Percentiles rank a stretch among this genome's conserved stretches.
These are phyloP conservation scores for Ascosphaera apis DNA, from an alignment of 2,329 filamentous ascomycete genomes.

Conservation along the genomic window DNA sequence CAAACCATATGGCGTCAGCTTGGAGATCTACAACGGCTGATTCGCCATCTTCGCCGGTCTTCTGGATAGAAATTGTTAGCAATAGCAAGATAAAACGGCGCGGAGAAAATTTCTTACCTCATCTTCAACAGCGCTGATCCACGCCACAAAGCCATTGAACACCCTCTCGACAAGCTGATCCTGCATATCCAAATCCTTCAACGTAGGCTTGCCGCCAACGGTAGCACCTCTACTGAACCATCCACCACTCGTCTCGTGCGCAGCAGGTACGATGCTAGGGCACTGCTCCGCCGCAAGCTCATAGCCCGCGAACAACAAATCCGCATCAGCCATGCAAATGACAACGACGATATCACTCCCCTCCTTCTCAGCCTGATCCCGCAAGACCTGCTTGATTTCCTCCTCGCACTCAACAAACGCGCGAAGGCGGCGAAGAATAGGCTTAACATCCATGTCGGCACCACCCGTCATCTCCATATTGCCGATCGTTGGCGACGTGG, in stretches of 20 bases:
- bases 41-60: background rate
- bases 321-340: constrained; percentile 44
- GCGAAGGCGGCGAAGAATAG: constrained; percentile 57
- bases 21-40: background rate
- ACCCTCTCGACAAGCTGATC: constrained; percentile 58
- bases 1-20: constrained; percentile 37
- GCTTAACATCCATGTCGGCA: background rate
- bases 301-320: constrained; percentile 38
- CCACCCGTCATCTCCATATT: background rate
- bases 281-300: background rate
- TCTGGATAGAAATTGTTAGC: background rate
- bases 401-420: constrained; percentile 57
- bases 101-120: constrained; percentile 13
- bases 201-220: background rate
- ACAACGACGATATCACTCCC: constrained; percentile 67
- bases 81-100: constrained; percentile 1
- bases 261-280: background rate
- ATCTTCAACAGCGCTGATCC: constrained; percentile 85
- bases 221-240: background rate
- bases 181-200: constrained; percentile 30
- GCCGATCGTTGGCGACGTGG: background rate
- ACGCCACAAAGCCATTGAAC: constrained; percentile 89
- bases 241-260: background rate
- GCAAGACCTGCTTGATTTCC: constrained; percentile 47
- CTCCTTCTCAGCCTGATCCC: constrained; percentile 48